Conservation (phyloP, 805 yeast genomes). For the Hanseniaspora thailandica region DNA sequence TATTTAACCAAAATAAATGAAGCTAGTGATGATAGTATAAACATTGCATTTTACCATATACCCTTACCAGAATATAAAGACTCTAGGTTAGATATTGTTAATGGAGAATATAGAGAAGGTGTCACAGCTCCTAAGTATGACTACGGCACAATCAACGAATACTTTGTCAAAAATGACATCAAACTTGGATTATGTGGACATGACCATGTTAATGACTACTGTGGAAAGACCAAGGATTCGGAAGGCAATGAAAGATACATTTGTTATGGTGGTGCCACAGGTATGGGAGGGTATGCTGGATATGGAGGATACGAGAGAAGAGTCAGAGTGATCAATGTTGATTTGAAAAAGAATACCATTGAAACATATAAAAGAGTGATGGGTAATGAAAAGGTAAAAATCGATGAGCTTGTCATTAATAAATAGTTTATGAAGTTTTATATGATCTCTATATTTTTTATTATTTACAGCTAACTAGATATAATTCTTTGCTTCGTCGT, state of each 20-base stretch:
- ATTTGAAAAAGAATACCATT: slow-evolving; percentile 22
- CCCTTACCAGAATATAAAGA: slow-evolving; percentile 69
- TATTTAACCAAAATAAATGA: slow-evolving; percentile 36
- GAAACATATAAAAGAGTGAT: slow-evolving; percentile 5
- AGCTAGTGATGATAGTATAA: slow-evolving; percentile 31
- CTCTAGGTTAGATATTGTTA: slow-evolving; percentile 23
- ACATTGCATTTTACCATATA: slow-evolving; percentile 90
- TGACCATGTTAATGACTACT: slow-evolving; percentile 90
- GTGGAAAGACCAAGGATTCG: slow-evolving; percentile 45
- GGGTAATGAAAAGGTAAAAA: slow-evolving; percentile 4
- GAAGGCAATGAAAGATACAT: slow-evolving; percentile 46
- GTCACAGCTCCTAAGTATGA: slow-evolving; percentile 68
- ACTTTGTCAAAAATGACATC: slow-evolving; percentile 42
- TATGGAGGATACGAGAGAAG: slow-evolving; percentile 81
- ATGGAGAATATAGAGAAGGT: slow-evolving; percentile 61
- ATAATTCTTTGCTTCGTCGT: neutral
- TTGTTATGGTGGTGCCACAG: slow-evolving; percentile 88
- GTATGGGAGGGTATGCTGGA: slow-evolving; percentile 95
- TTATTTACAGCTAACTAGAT: neutral
- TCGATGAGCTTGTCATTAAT: neutral
- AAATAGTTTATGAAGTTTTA: neutral
- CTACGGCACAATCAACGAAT: slow-evolving; percentile 9
- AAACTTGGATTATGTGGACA: slow-evolving; percentile 76
- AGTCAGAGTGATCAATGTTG: slow-evolving; percentile 57
- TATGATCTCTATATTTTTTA: neutral